Percentiles rank a stretch among this genome's conserved stretches.
phyloP scores from a whole-genome alignment of 1,139 yeast species.

The Protomyces pachydermus region DNA sequence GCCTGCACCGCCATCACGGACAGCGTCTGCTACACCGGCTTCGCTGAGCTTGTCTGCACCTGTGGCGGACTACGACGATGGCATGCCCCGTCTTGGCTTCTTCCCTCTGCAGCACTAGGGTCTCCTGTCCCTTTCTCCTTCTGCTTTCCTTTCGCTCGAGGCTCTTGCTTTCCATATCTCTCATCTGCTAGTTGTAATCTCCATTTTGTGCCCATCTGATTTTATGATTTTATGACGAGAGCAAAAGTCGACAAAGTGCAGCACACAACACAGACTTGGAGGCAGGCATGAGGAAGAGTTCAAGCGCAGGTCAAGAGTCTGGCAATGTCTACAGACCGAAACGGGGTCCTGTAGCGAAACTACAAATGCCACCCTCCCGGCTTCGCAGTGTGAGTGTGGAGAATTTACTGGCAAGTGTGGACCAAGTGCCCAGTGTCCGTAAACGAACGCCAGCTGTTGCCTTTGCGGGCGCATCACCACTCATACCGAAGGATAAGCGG shows the following conservation, averaged over 20 bases:
- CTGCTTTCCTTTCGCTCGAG: no score
- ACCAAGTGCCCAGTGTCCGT: conserved; percentile 24
- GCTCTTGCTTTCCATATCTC: no score
- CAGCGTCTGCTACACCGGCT: background rate
- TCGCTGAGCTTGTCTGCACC: background rate
- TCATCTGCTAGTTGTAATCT: no score
- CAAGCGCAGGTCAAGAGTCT: background rate
- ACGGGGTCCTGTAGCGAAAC: conserved; percentile 1
- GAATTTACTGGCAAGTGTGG: conserved; percentile 19
- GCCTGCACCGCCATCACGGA: background rate
- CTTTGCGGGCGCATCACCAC: conserved; percentile 21
- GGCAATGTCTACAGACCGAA: background rate
- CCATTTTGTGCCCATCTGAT: background rate
- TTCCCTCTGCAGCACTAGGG: conserved; percentile 1
- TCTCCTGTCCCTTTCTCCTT: background rate
- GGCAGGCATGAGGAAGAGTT: background rate
- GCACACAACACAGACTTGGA: background rate
- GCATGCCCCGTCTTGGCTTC: conserved; percentile 21
- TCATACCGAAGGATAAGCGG: background rate
- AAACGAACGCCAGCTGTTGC: conserved; percentile 24
- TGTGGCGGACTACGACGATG: conserved; percentile 3
- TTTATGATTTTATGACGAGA: background rate
- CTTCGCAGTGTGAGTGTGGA: conserved; percentile 21
- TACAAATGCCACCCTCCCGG: conserved; percentile 25
- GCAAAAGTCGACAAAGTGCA: background rate